Conservation (phyloP, 192 early-diverging fungal genomes). For the Thamnidium elegans region DNA sequence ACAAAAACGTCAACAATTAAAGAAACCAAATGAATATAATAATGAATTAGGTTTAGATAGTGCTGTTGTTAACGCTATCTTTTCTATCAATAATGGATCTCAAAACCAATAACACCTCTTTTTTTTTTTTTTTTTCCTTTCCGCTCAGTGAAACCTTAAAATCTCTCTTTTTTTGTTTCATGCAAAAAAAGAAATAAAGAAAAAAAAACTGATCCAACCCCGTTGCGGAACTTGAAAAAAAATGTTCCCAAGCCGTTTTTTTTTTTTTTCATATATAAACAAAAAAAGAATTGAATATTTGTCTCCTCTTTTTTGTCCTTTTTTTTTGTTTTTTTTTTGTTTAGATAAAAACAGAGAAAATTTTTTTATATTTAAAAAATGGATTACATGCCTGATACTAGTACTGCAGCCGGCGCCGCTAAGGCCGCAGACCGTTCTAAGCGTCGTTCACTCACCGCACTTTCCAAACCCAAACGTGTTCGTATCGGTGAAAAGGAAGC, state of each 20-base stretch:
- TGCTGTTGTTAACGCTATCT: constrained; percentile 33
- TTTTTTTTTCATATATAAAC: too few species aligned
- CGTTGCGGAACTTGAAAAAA: too few species aligned
- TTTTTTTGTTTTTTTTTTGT: constrained; percentile 3
- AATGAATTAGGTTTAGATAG: constrained; percentile 33
- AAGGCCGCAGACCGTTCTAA: constrained; percentile 16
- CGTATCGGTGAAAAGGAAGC: constrained; percentile 24
- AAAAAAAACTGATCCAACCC: too few species aligned
- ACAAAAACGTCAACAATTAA: background rate
- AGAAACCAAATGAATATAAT: constrained; percentile 1
- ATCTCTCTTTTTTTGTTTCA: background rate
- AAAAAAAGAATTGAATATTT: background rate
- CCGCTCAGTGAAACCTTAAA: background rate
- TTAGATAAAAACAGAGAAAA: background rate
- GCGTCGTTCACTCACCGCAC: constrained; percentile 6
- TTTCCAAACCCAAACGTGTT: constrained; percentile 14
- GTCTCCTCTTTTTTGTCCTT: constrained; percentile 14
- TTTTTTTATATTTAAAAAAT: background rate
- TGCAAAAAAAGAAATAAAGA: background rate
- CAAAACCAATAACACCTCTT: constrained; percentile 18
- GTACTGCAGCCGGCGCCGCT: constrained; percentile 20
- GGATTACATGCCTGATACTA: constrained; percentile 15
- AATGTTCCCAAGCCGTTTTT: too few species aligned
- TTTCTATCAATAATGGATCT: constrained; percentile 28
- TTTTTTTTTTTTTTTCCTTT: background rate